Evolutionary conservation across 129 eudicot genomes (phyloP).

Genomic region (Escallonia herrerae): DNA sequence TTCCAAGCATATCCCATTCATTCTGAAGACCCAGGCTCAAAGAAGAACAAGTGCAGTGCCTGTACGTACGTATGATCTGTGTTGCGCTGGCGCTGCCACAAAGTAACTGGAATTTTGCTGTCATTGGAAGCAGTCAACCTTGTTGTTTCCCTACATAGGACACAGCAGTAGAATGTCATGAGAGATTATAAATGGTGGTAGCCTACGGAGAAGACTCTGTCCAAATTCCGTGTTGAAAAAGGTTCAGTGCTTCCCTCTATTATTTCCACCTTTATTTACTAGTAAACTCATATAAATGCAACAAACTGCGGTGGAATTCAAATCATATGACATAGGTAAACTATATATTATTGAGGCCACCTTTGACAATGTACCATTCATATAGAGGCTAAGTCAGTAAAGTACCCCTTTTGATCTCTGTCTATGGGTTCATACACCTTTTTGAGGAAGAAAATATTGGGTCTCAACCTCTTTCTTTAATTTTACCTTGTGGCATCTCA

Average conservation of each 20-base stretch:
- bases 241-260: not conserved
- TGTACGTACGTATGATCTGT: too few relatives aligned
- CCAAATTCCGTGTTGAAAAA: not conserved
- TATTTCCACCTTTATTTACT: not conserved
- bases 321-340: not conserved
- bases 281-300: slow-evolving; percentile 1
- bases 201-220: slow-evolving; percentile 4
- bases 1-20: too few relatives aligned
- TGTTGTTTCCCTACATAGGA: too few relatives aligned
- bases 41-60: too few relatives aligned
- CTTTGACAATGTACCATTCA: slow-evolving; percentile 7
- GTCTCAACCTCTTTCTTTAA: not conserved
- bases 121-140: too few relatives aligned
- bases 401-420: not conserved
- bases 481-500: not conserved
- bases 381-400: not conserved
- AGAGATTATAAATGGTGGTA: slow-evolving; percentile 13
- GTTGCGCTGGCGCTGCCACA: too few relatives aligned
- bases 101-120: too few relatives aligned
- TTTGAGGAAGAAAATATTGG: not conserved
- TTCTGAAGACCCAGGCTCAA: too few relatives aligned
- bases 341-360: not conserved
- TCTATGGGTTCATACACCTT: slow-evolving; percentile 15
- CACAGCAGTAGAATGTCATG: not conserved
- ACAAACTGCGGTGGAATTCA: slow-evolving; percentile 4